These are phyloP conservation scores for Suhomyces sp. DNA, from an alignment of 805 yeast genomes.

Conservation along the genomic window DNA sequence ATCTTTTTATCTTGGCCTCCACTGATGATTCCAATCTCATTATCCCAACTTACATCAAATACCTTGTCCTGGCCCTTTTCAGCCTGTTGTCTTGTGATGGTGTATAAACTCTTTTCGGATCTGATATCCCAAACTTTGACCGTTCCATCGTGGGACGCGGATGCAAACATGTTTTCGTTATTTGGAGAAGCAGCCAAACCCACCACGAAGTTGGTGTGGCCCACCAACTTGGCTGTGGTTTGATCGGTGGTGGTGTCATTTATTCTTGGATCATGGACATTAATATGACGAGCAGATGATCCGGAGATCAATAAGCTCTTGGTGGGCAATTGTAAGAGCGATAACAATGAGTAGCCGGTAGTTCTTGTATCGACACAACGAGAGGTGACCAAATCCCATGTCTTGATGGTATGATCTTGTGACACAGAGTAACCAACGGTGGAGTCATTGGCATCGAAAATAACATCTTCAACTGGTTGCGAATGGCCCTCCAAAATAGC, in stretches of 20 bases:
- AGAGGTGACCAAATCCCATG: conserved; percentile 93
- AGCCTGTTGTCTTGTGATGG: conserved; percentile 68
- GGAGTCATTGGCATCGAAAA: conserved; percentile 68
- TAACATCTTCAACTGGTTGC: conserved; percentile 84
- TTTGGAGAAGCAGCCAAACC: conserved; percentile 72
- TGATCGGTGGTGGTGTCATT: conserved; percentile 58
- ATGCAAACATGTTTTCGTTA: conserved; percentile 77
- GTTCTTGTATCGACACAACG: conserved; percentile 84
- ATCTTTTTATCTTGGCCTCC: conserved; percentile 94
- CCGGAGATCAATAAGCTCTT: conserved; percentile 82
- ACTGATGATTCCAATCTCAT: conserved; percentile 76
- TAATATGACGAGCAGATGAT: conserved; percentile 97
- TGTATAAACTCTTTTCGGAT: conserved; percentile 76
- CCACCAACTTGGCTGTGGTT: conserved; percentile 63
- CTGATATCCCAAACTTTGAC: conserved; percentile 95
- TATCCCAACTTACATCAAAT: conserved; percentile 84
- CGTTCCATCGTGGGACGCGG: conserved; percentile 96
- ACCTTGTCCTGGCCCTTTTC: conserved; percentile 59
- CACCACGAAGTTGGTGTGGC: conserved; percentile 91
- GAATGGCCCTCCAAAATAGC: conserved; percentile 76
- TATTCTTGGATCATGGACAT: conserved; percentile 87
- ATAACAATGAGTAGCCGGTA: conserved; percentile 81
- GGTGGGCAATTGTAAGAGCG: conserved; percentile 66
- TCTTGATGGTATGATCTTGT: conserved; percentile 91
- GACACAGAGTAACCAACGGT: conserved; percentile 92